Base-by-base conservation (phyloP, 257 asterid species). In the Ilex aquifolium region DNA sequence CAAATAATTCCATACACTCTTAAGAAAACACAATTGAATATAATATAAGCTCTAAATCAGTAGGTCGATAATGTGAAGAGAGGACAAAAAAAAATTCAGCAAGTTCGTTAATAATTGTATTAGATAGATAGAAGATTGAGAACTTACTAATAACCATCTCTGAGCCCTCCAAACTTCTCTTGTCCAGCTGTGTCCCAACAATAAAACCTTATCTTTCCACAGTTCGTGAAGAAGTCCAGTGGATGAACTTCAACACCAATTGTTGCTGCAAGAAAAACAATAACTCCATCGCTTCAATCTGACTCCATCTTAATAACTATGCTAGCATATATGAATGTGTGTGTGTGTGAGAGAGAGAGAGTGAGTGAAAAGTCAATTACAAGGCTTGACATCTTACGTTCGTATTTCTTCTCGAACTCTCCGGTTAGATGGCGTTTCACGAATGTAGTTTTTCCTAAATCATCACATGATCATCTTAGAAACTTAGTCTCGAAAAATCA, bases 101-200 rank as follows among this genome's bases (percentile, higher is more conserved):
- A 21, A 21, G 27, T 21, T 21, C 27, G 27, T 21, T 21, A 21
- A 21, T 21, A 21, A 21, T 21, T 21, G 27, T 21, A 21, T 21
- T 42, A 42, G 48, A 42, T 11, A 42, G 12, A 7, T 42, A 42
- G 48, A 11, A 2, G 48, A 42, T 11, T 42, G 2, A 42, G 12
- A 42, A 14, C 73, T 54, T 65, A 71, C 71, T 66, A 66, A 46
- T 72, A 72, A 51, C 72, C 72, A 72, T 72, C 76, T 46, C 76
- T 31, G 66, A 71, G 76, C 27, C 76, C 76, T 59, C 76, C 72
- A 64, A 71, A 71, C 44, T 65, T 71, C 72, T 71, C 76, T 63
- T 71, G 76, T 29, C 76, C 76, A 65, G 76, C 76, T 65, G 76
- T 71, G 44, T 71, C 76, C 76, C 76, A 71, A 56, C 62, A 64